phyloP scores from a whole-genome alignment of 2,329 filamentous ascomycete species.

The Fusarium sp. region DNA sequence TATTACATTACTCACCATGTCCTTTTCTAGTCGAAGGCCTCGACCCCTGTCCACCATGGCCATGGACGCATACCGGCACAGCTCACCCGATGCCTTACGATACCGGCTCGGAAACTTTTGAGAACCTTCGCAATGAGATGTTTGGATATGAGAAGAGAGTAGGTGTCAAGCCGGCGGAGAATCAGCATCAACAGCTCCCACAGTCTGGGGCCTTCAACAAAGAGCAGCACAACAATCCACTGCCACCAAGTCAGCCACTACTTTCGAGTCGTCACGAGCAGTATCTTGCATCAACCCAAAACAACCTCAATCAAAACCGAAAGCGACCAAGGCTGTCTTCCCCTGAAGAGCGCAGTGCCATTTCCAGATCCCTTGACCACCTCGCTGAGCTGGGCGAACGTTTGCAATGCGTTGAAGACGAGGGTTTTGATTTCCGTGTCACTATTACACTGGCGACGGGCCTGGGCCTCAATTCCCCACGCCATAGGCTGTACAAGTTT shows the following conservation, averaged over 20 bases:
- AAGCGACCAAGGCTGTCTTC: not conserved
- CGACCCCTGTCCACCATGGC: not conserved
- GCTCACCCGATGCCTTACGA: not conserved
- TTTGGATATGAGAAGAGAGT: not conserved
- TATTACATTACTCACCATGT: not conserved
- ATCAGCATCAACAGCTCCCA: not conserved
- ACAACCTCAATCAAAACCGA: too few species aligned
- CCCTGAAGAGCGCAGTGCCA: not conserved
- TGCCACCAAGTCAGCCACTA: not conserved
- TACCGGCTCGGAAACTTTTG: not conserved
- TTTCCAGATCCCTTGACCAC: not conserved
- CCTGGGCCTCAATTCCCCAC: too few species aligned
- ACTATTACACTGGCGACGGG: not conserved
- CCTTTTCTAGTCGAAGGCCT: not conserved
- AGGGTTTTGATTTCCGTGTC: not conserved
- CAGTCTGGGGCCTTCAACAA: too few species aligned
- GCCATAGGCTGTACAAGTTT: not conserved
- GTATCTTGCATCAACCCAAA: too few species aligned
- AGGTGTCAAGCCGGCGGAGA: not conserved
- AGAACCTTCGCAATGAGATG: not conserved
- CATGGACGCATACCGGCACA: not conserved
- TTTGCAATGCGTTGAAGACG: not conserved
- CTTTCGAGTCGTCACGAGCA: not conserved
- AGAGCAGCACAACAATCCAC: not conserved
- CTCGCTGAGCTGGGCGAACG: not conserved